These are phyloP conservation scores for Bathelium albidoporum DNA, from an alignment of 495 filamentous ascomycete genomes.

Conservation along the genomic window DNA sequence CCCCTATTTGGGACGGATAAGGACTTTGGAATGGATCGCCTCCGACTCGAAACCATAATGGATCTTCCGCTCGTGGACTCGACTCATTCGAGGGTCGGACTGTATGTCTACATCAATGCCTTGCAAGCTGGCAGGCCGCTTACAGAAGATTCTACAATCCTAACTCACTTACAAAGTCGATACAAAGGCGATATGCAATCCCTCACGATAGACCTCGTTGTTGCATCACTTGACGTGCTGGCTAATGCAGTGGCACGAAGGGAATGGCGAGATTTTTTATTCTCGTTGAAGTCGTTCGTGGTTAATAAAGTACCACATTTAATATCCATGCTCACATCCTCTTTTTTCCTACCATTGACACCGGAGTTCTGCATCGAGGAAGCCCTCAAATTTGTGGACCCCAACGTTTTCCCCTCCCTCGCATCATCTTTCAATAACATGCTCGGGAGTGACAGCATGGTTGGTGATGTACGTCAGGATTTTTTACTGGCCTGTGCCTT, in stretches of 20 bases:
- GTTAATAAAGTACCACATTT: conserved; percentile 57
- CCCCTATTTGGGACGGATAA: not conserved
- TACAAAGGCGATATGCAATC: conserved; percentile 73
- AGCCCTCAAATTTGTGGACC: conserved; percentile 65
- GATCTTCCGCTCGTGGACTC: conserved; percentile 55
- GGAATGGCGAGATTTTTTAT: conserved; percentile 59
- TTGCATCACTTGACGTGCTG: conserved; percentile 79
- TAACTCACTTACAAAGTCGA: conserved; percentile 69
- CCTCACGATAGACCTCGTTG: conserved; percentile 70
- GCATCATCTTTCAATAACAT: conserved; percentile 69
- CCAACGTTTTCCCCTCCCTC: conserved; percentile 68
- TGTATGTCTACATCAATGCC: conserved; percentile 87
- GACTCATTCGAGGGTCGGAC: conserved; percentile 58
- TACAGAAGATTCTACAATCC: conserved; percentile 68
- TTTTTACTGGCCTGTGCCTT: conserved; percentile 87
- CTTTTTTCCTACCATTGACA: conserved; percentile 51
- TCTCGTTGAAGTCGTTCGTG: conserved; percentile 79
- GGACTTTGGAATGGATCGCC: not conserved
- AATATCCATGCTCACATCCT: not conserved
- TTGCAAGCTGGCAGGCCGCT: conserved; percentile 70
- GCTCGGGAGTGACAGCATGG: conserved; percentile 55
- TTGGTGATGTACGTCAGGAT: conserved; percentile 80
- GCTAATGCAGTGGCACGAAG: conserved; percentile 75
- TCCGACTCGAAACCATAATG: conserved; percentile 36
- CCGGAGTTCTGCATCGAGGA: conserved; percentile 71